Evolutionary conservation across 768 basidiomycete genomes (phyloP), one percentile per base, ranked within the genome.

Genomic region (Boletus rubroflammeus): DNA sequence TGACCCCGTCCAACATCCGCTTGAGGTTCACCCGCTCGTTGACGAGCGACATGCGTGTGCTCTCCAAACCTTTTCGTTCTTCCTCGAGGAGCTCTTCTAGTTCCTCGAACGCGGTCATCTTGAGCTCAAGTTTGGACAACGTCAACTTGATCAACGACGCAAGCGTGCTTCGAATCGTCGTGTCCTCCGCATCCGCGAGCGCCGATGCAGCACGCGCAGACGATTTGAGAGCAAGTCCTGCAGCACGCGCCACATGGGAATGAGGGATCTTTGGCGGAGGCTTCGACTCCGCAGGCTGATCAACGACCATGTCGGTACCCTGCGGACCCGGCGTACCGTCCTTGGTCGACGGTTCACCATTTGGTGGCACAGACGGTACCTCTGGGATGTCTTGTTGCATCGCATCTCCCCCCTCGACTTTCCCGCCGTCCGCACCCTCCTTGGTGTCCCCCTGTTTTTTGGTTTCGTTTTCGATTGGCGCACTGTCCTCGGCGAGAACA

Each of bases 91-190:
- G 75, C 45, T 90, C 88, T 68, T 99, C 97, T 53, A 99, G 76
- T 69, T 92, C 87, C 68, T 98, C 97, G 64, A 98, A 98, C 69
- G 95, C 91, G 2, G 82, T 73, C 84, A 94, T 90, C 78, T 99
- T 98, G 50, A 96, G 76, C 66, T 98, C 95, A 35, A 98, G 83
- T 72, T 98, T 98, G 45, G 80, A 91, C 62, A 81, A 78, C 55
- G 80, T 91, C 51, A 90, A 78, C 71, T 91, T 88, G 73, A 99
- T 90, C 54, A 99, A 79, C 35, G 84, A 81, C 3, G 92, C 83
- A 44, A 98, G 83, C 2, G 88, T 80, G 54, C 81, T 76, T 34
- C 86, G 83, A 52, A 99, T 90, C 55, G 90, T 85, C 0, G 76
- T 68, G 60, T 96, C 90, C 70, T 97, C 95, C 0, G 89, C 85